Percentiles rank a stretch among this genome's conserved stretches.
These are phyloP conservation scores for Alternaria burnsii DNA, from an alignment of 2,329 filamentous ascomycete species.

Conservation along the genomic window DNA sequence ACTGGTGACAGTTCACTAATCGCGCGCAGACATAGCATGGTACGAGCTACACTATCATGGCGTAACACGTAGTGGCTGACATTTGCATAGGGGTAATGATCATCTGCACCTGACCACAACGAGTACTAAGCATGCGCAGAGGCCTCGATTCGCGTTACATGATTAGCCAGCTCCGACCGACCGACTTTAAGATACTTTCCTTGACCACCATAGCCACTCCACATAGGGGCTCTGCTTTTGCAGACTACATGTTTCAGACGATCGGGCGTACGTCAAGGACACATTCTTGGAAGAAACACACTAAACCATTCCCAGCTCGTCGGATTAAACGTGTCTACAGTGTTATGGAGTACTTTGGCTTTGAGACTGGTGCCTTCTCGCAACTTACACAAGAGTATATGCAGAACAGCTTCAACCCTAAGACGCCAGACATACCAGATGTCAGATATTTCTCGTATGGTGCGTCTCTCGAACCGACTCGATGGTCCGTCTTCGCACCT, in stretches of 20 bases:
- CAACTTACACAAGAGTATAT: slow-evolving; percentile 69
- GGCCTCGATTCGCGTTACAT: slow-evolving; percentile 71
- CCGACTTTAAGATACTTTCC: slow-evolving; percentile 77
- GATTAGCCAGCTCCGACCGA: slow-evolving; percentile 66
- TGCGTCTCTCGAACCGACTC: slow-evolving; percentile 63
- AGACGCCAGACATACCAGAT: slow-evolving; percentile 63
- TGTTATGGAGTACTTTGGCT: slow-evolving; percentile 61
- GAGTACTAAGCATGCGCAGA: slow-evolving; percentile 49
- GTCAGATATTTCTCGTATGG: slow-evolving; percentile 72
- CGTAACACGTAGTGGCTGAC: slow-evolving; percentile 25
- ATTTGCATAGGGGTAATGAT: slow-evolving; percentile 47
- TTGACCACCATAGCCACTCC: slow-evolving; percentile 70
- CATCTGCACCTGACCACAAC: not conserved
- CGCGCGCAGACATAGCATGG: slow-evolving; percentile 63
- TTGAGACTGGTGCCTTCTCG: slow-evolving; percentile 68
- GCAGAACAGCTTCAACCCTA: slow-evolving; percentile 66
- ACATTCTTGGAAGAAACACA: slow-evolving; percentile 12
- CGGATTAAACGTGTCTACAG: slow-evolving; percentile 65
- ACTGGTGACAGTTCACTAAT: slow-evolving; percentile 22
- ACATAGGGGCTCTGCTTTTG: slow-evolving; percentile 68
- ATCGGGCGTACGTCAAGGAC: slow-evolving; percentile 62
- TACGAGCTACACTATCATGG: slow-evolving; percentile 18
- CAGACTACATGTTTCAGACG: slow-evolving; percentile 67
- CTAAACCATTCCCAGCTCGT: slow-evolving; percentile 41
- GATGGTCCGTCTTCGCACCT: slow-evolving; percentile 66